Evolutionary conservation across 1,139 yeast genomes (phyloP).

Genomic region (Kodamaea arcana): DNA sequence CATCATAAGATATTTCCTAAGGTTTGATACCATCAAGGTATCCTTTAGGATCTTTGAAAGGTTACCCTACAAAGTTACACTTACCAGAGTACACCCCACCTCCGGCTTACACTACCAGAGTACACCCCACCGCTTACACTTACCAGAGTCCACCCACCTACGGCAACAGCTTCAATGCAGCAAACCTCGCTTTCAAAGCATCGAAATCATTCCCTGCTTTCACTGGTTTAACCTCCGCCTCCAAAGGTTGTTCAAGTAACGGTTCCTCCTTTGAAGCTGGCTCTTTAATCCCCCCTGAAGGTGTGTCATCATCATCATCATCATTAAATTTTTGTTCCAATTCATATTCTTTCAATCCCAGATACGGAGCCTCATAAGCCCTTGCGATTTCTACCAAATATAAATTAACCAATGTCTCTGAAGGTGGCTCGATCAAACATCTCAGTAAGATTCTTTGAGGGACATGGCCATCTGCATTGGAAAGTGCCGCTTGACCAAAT

Average conservation of each 20-base stretch:
- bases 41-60: too few species aligned
- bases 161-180: conserved; percentile 32
- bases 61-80: too few species aligned
- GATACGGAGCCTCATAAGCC: conserved; percentile 74
- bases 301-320: conserved; percentile 14
- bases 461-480: conserved; percentile 48
- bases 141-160: too few species aligned
- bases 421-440: conserved; percentile 67
- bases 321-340: conserved; percentile 17
- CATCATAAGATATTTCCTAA: too few species aligned
- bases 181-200: conserved; percentile 42
- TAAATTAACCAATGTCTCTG: conserved; percentile 57
- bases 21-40: too few species aligned
- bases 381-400: conserved; percentile 78
- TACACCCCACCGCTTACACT: too few species aligned
- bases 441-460: conserved; percentile 64
- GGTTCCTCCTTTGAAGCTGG: conserved; percentile 6
- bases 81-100: too few species aligned
- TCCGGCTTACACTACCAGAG: too few species aligned
- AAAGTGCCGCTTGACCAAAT: conserved; percentile 60
- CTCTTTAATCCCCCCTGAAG: conserved; percentile 14
- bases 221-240: conserved; percentile 10
- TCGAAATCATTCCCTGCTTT: conserved; percentile 33
- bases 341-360: conserved; percentile 43
- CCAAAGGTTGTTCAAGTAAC: conserved; percentile 4